A percentile compares a stretch with the other conserved stretches of the same genome.
These are phyloP conservation scores for Rhizopogon vesiculosus DNA, from an alignment of 768 basidiomycete genomes.

Conservation along the genomic window DNA sequence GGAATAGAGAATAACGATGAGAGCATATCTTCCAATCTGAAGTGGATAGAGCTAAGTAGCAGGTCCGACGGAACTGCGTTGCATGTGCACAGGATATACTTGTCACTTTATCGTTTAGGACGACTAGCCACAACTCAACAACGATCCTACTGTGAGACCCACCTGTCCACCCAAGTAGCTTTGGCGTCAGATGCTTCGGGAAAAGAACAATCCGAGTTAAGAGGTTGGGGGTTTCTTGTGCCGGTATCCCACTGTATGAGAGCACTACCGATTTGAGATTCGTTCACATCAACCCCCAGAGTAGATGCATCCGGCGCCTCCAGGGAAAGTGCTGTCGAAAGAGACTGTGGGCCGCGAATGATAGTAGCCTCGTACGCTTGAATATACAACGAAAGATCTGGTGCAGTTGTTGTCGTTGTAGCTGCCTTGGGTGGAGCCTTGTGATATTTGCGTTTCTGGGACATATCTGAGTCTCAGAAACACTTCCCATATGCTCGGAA, in stretches of 20 bases:
- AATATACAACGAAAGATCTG: constrained; percentile 39
- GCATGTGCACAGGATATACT: not conserved
- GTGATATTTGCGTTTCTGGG: constrained; percentile 3
- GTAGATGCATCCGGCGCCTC: constrained; percentile 19
- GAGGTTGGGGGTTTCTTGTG: not conserved
- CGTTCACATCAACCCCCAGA: constrained; percentile 2
- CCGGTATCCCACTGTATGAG: constrained; percentile 30
- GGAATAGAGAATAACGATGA: constrained; percentile 11
- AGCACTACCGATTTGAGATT: constrained; percentile 21
- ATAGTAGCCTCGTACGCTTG: constrained; percentile 79
- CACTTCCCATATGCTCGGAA: not conserved
- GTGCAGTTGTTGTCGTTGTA: not conserved
- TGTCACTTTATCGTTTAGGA: not conserved
- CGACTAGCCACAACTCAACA: not conserved
- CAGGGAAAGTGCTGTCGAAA: constrained; percentile 30
- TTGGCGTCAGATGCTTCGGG: constrained; percentile 10
- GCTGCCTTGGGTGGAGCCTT: not conserved
- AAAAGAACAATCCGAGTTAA: constrained; percentile 6
- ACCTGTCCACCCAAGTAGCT: constrained; percentile 81
- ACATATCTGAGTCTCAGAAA: not conserved
- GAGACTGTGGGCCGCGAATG: constrained; percentile 45
- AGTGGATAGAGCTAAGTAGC: not conserved
- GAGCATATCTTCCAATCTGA: constrained; percentile 9
- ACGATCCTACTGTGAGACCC: constrained; percentile 32
- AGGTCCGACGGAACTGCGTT: constrained; percentile 5